These are phyloP conservation scores for Astraeus odoratus DNA, from an alignment of 768 basidiomycete species.

Conservation along the genomic window DNA sequence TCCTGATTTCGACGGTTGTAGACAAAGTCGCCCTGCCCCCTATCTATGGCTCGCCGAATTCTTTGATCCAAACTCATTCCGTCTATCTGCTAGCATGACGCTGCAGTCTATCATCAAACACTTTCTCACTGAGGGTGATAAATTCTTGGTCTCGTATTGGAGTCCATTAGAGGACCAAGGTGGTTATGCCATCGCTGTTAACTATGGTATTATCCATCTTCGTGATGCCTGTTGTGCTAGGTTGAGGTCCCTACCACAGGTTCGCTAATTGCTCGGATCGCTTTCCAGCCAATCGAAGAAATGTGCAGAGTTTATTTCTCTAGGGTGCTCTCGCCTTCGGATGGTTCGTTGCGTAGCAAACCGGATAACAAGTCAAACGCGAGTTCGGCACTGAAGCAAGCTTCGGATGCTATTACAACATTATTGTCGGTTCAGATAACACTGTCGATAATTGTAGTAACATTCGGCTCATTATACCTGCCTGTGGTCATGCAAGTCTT, in stretches of 20 bases:
- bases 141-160: conserved; percentile 77
- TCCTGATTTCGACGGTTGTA: background rate
- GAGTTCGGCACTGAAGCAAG: conserved; percentile 26
- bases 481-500: conserved; percentile 61
- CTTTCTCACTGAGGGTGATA: conserved; percentile 92
- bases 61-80: conserved; percentile 43
- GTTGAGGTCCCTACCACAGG: conserved; percentile 39
- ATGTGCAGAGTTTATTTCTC: conserved; percentile 87
- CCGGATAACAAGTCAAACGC: background rate
- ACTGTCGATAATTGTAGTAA: conserved; percentile 60
- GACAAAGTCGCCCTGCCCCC: conserved; percentile 5
- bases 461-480: conserved; percentile 73
- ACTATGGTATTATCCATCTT: conserved; percentile 64
- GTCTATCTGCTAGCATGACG: conserved; percentile 77
- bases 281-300: conserved; percentile 96
- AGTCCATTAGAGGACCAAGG: conserved; percentile 86
- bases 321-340: conserved; percentile 36
- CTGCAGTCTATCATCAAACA: conserved; percentile 89
- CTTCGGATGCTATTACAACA: conserved; percentile 46
- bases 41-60: conserved; percentile 16
- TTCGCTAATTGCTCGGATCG: conserved; percentile 83
- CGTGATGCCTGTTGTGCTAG: background rate
- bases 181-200: conserved; percentile 91
- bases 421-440: conserved; percentile 62
- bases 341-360: conserved; percentile 3